Evolutionary conservation across 371 early-diverging fungal genomes (phyloP).

Genomic region (Nematocida parisii): DNA sequence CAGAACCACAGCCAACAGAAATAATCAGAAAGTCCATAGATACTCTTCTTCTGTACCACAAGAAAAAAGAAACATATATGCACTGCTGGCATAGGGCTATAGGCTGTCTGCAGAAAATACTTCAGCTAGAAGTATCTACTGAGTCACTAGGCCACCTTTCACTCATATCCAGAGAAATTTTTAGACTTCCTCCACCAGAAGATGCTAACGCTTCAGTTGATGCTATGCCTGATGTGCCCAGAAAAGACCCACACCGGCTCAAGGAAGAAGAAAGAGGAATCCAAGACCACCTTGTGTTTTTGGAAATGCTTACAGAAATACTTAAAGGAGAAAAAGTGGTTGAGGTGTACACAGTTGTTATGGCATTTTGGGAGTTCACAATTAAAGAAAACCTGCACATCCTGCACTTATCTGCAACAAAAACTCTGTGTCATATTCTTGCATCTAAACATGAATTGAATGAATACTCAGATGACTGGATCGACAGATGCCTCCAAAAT

Average conservation of each 20-base stretch:
- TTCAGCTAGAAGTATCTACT: constrained; percentile 1
- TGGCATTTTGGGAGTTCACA: background rate
- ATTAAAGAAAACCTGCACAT: constrained; percentile 1
- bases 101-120: constrained; percentile 10
- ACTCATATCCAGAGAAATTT: constrained; percentile 13
- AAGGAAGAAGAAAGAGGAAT: constrained; percentile 38
- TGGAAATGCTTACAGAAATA: constrained; percentile 10
- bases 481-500: background rate
- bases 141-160: background rate
- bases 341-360: constrained; percentile 28
- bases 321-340: background rate
- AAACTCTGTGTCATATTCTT: constrained; percentile 26
- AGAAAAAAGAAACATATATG: constrained; percentile 11
- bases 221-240: background rate
- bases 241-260: background rate
- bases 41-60: constrained; percentile 24
- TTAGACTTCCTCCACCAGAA: constrained; percentile 6
- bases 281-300: constrained; percentile 25
- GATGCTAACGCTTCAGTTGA: background rate
- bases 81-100: constrained; percentile 11
- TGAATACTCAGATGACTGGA: constrained; percentile 13
- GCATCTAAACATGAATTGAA: constrained; percentile 15
- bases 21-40: background rate
- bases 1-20: background rate
- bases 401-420: constrained; percentile 31